Base-by-base conservation (phyloP, 805 yeast genomes). In the Cyberlindnera euphorbiiphila region DNA sequence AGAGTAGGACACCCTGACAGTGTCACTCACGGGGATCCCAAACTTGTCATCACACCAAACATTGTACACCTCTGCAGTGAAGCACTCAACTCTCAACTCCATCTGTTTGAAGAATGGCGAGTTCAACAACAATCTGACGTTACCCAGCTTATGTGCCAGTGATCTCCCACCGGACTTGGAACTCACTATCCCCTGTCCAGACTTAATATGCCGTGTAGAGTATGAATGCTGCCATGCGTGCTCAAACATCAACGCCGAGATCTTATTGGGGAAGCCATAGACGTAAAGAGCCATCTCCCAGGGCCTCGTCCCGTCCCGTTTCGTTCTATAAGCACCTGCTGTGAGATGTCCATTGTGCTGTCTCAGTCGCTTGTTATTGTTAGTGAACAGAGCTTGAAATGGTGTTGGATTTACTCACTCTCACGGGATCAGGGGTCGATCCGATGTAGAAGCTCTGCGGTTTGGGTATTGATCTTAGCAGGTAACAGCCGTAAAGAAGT, bases 201-300 rank as follows among this genome's bases (percentile, higher is more conserved):
- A 45, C 2, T 59, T 52, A 4, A 85, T 75, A 51, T 77, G 85
- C 25, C 87, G 63, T 0, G 94, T 80, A 35, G 65, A 68, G 44
- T 79, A 67, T 1, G 80, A 65, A 56, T 85, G 93, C 49, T 85
- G 95, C 76, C 85, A 81, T 2, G 94, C 89, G 59, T 83, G 88
- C 51, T 86, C 95, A 58, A 85, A 85, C 43, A 78, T 89, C 35
- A 86, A 59, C 0, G 94, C 94, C 3, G 80, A 60, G 3, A 79
- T 66, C 43, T 74, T 76, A 6, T 78, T 74, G 0, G 86, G 86
- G 53, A 86, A 85, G 3, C 89, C 88, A 50, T 81, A 66, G 0
- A 86, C 82, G 3, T 78, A 49, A 37, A 74, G 43, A 0, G 70
- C 56, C 80, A 81, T 76, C 40, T 69, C 73, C 95, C 95, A 85